phyloP scores from a whole-genome alignment of 2,329 filamentous ascomycete species.

The Parasarocladium wereldwijsianum region DNA sequence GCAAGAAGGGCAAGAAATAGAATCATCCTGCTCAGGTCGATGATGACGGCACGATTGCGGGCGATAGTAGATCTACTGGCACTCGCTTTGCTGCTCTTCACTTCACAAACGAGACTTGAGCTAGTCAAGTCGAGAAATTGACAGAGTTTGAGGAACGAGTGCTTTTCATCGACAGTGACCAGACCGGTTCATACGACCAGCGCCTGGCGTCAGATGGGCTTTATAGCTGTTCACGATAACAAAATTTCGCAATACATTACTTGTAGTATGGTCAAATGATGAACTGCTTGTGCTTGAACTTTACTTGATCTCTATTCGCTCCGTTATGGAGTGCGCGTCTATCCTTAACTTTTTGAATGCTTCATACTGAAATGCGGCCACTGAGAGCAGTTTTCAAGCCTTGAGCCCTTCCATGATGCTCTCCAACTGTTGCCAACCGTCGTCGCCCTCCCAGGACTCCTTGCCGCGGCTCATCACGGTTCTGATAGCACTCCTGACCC shows the following conservation, averaged over 20 bases:
- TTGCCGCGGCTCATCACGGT: slow-evolving; percentile 72
- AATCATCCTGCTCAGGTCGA: slow-evolving; percentile 4
- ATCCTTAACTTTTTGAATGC: slow-evolving; percentile 1
- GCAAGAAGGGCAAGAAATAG: slow-evolving; percentile 82
- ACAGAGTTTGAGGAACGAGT: too few species aligned
- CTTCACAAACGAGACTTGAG: too few species aligned
- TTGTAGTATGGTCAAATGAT: too few species aligned
- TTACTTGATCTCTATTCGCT: background rate
- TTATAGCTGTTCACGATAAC: too few species aligned
- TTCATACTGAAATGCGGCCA: background rate
- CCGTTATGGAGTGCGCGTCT: slow-evolving; percentile 2
- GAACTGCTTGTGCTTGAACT: background rate
- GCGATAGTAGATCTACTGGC: too few species aligned
- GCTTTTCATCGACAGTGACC: too few species aligned
- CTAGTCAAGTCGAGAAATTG: too few species aligned
- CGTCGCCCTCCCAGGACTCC: slow-evolving; percentile 67
- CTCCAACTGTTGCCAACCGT: slow-evolving; percentile 50
- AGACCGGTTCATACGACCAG: too few species aligned
- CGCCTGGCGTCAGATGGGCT: too few species aligned
- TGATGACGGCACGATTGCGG: background rate
- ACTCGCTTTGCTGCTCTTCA: too few species aligned
- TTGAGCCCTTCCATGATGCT: slow-evolving; percentile 40
- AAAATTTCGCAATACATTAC: too few species aligned
- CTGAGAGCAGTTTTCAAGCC: slow-evolving; percentile 1
- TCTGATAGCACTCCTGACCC: slow-evolving; percentile 70